Evolutionary conservation across 2,329 filamentous ascomycete genomes (phyloP).

Genomic region (Ploettnerulaceae sp.): DNA sequence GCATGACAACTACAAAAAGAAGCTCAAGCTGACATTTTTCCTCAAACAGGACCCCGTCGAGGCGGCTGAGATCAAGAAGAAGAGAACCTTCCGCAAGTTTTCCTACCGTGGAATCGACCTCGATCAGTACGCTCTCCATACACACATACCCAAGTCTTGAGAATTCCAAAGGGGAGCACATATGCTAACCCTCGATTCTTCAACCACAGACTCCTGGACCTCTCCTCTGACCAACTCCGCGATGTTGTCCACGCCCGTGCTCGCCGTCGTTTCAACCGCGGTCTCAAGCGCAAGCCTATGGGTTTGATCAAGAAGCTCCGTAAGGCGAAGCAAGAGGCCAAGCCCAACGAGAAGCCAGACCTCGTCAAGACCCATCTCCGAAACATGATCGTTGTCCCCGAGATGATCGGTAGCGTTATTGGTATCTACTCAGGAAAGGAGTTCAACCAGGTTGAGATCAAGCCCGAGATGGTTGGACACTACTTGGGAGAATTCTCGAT

Average conservation of each 20-base stretch:
- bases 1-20: not conserved
- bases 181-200: conserved; percentile 34
- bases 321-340: conserved; percentile 98
- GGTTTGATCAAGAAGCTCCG: conserved; percentile 99
- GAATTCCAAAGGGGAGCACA: conserved; percentile 34
- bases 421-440: conserved; percentile 99
- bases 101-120: conserved; percentile 99
- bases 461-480: conserved; percentile 99
- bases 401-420: conserved; percentile 99
- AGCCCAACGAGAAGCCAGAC: conserved; percentile 99
- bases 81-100: conserved; percentile 99
- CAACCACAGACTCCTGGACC: conserved; percentile 81
- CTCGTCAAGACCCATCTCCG: conserved; percentile 99
- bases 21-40: conserved; percentile 35
- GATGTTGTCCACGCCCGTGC: conserved; percentile 99
- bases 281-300: conserved; percentile 99
- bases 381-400: conserved; percentile 99
- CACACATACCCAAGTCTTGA: conserved; percentile 23
- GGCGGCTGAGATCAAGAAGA: conserved; percentile 99
- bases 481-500: conserved; percentile 99
- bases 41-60: conserved; percentile 79
- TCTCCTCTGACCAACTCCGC: conserved; percentile 96
- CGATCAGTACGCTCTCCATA: conserved; percentile 73
- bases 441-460: conserved; percentile 99
- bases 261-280: conserved; percentile 98